A percentile compares a stretch with the other conserved stretches of the same genome.
phyloP scores from a whole-genome alignment of 352 stramenopile genomes.

The Phytophthora rubi region DNA sequence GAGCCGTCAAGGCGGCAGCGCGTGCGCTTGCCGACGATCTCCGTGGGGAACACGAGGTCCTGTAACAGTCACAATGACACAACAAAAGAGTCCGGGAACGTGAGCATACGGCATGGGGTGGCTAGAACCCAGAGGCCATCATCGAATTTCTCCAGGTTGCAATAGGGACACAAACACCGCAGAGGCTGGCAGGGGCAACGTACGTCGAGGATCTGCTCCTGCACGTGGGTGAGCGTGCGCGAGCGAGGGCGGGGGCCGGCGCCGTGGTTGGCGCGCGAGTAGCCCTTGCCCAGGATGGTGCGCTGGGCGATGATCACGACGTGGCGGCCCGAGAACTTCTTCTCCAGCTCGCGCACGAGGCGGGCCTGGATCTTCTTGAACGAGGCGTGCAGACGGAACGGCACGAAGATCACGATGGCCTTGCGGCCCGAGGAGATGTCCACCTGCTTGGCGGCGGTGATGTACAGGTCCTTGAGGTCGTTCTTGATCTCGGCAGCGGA shows the following conservation, averaged over 20 bases:
- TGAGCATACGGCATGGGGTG: conserved; percentile 91
- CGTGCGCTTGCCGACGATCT: conserved; percentile 99
- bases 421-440: conserved; percentile 95
- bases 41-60: conserved; percentile 99
- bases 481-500: conserved; percentile 97
- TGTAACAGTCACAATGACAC: conserved; percentile 47
- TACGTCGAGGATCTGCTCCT: conserved; percentile 99
- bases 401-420: conserved; percentile 99
- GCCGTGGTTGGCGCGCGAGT: conserved; percentile 94
- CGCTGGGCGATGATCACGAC: conserved; percentile 99
- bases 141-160: conserved; percentile 59
- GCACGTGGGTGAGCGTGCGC: conserved; percentile 98
- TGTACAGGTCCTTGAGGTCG: conserved; percentile 98
- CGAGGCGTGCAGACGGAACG: conserved; percentile 96
- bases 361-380: conserved; percentile 99
- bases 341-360: conserved; percentile 99
- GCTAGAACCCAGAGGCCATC: conserved; percentile 91
- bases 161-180: conserved; percentile 3
- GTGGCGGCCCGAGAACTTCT: conserved; percentile 99
- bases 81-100: conserved; percentile 31
- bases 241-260: conserved; percentile 95
- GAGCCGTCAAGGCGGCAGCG: conserved; percentile 97
- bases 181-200: conserved; percentile 38
- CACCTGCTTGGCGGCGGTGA: conserved; percentile 99
- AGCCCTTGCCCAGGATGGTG: conserved; percentile 99